Evolutionary conservation across 2,329 filamentous ascomycete species (phyloP), one percentile per base, ranked within the genome.

Genomic region (Aspergillus sp.): DNA sequence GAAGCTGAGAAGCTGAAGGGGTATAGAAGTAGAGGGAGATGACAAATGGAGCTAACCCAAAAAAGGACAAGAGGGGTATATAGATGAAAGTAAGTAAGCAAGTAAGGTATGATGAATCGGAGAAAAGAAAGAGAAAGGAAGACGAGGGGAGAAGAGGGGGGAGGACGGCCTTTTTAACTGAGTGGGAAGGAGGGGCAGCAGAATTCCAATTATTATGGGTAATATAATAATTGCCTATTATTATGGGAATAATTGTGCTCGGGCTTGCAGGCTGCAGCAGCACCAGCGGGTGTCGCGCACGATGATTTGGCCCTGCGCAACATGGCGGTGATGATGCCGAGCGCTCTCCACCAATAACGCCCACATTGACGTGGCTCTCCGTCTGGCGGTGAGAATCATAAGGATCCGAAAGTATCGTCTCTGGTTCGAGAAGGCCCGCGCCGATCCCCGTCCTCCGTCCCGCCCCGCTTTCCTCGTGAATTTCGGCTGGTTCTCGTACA

Each of bases 221-320:
- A 7, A 6, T 22, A 22, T 22, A 22, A 49, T 22, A 24, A 35
- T 19, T 17, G 32, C 8, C 26, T 11, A 9, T 30, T 9, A 30
- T 30, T 9, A 30, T 30, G 10, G 8, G 10, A 7, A 30, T 30
- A 30, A 30, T 30, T 30, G 26, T 30, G 26, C 26, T 9, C 26
- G 26, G 26, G 26, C 26, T 7, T 30, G 26, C 26, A 30, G 49
- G 35, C 35, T 50, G 53, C 57, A 52, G 54, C 54, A 57, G 51
- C 49, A 40, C 41, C 36, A 47, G 44, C 51, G 57, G 46, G 42
- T 24, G 45, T 47, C 45, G 30, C 26, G 47, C 19, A 51, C 47
- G 44, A 44, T 61, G 59, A 61, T 61, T 61, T 52, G 59, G 50
- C 51, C 44, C 51, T 60, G 57, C 57, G 44, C 52, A 51, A 56